Conservation (phyloP, 1,284 basidiomycete species). For the Phenoliferia sp. region DNA sequence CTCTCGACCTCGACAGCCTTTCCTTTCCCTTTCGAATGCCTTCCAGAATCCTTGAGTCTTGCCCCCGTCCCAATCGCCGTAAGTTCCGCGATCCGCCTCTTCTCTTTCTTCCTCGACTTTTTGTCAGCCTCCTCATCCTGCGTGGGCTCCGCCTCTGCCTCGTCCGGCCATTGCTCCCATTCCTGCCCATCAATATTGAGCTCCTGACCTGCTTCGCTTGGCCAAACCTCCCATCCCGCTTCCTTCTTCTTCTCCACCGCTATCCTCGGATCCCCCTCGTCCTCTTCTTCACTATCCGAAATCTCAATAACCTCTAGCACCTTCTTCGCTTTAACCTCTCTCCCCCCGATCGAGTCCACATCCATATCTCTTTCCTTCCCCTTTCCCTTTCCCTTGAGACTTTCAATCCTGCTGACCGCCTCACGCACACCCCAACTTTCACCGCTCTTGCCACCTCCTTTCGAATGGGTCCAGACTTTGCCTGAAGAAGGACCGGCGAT, state of each 20-base stretch:
- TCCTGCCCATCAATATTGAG: too few species aligned
- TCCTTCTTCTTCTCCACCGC: not conserved
- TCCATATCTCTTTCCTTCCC: not conserved
- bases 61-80: not conserved
- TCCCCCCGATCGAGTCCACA: not conserved
- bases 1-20: not conserved
- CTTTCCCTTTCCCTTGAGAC: not conserved
- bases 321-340: not conserved
- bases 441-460: not conserved
- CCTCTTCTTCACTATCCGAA: not conserved
- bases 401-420: not conserved
- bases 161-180: too few species aligned
- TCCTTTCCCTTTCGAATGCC: not conserved
- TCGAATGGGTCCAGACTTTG: not conserved
- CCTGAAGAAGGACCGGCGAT: not conserved
- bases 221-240: not conserved
- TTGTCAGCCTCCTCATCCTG: too few species aligned
- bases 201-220: not conserved
- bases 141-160: not conserved
- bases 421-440: not conserved
- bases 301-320: constrained; percentile 1
- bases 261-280: not conserved
- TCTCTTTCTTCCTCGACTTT: not conserved
- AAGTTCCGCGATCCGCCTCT: not conserved
- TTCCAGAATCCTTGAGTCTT: too few species aligned